Evolutionary conservation across 2,329 filamentous ascomycete genomes (phyloP).

Genomic region (Cadophora luteo-olivacea): DNA sequence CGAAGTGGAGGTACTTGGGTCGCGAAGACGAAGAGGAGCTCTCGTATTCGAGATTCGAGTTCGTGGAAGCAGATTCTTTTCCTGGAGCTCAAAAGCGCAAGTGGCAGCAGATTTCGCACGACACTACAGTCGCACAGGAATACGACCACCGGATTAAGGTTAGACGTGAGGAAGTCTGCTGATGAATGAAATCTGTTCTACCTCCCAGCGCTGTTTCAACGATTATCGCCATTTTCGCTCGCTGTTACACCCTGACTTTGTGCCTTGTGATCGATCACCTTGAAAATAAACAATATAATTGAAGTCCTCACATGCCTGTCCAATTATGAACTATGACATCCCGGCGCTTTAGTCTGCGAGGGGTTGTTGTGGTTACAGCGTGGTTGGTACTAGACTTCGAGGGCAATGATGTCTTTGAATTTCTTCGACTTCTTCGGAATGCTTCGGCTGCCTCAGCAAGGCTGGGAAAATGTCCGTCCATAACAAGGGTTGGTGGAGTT

Average conservation of each 20-base stretch:
- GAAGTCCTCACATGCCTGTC: background rate
- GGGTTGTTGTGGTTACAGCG: no score
- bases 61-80: no score
- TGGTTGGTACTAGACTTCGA: no score
- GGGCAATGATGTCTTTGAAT: no score
- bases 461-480: no score
- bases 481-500: no score
- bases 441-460: no score
- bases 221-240: background rate
- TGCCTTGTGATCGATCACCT: background rate
- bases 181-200: background rate
- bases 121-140: background rate
- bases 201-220: background rate
- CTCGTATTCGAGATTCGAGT: background rate
- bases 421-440: no score
- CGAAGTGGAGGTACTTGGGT: conserved; percentile 27
- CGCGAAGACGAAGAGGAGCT: background rate
- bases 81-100: no score
- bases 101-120: background rate
- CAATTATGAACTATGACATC: background rate
- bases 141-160: background rate
- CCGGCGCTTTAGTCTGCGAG: no score
- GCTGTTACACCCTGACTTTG: background rate
- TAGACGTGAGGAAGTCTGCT: background rate
- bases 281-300: background rate